A percentile compares a stretch with the other conserved stretches of the same genome.
Evolutionary conservation across 2,329 filamentous ascomycete genomes (phyloP).

Genomic region (Purpureocillium lavendulum): DNA sequence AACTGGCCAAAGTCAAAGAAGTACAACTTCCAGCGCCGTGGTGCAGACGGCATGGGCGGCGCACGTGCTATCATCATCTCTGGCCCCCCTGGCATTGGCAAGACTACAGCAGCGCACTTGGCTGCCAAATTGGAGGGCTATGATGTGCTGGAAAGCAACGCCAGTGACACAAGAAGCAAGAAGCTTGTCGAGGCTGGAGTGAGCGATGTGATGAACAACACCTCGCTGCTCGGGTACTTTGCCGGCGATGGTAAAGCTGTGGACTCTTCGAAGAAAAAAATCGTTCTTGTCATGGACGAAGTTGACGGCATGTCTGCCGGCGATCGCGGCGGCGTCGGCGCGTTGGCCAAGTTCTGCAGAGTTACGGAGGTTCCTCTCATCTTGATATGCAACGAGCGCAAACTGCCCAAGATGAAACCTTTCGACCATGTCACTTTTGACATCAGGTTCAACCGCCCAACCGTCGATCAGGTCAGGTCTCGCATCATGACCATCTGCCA

Average conservation of each 20-base stretch:
- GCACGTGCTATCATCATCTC: slow-evolving; percentile 91
- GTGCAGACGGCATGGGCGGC: slow-evolving; percentile 74
- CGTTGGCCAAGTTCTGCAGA: slow-evolving; percentile 87
- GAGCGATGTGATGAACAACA: slow-evolving; percentile 89
- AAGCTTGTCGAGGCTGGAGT: slow-evolving; percentile 85
- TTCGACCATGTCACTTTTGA: slow-evolving; percentile 85
- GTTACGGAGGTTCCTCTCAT: slow-evolving; percentile 94
- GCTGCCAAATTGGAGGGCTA: slow-evolving; percentile 89
- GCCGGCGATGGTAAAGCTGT: slow-evolving; percentile 74
- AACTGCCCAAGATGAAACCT: slow-evolving; percentile 93
- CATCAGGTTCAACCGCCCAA: slow-evolving; percentile 80
- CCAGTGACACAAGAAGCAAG: slow-evolving; percentile 92
- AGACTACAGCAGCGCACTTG: slow-evolving; percentile 92
- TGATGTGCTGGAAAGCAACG: slow-evolving; percentile 90
- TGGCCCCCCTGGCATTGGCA: slow-evolving; percentile 91
- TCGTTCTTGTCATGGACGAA: slow-evolving; percentile 97
- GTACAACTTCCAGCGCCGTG: slow-evolving; percentile 72
- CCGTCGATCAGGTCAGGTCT: slow-evolving; percentile 81
- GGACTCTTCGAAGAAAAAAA: slow-evolving; percentile 77
- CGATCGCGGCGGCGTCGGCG: slow-evolving; percentile 90
- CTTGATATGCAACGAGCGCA: slow-evolving; percentile 94
- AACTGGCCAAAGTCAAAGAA: slow-evolving; percentile 74
- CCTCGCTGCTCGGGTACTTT: slow-evolving; percentile 85
- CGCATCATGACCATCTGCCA: slow-evolving; percentile 93
- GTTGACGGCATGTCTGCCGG: slow-evolving; percentile 98